Conservation (phyloP, 2,329 filamentous ascomycete species). For the Aureobasidium uvarum region DNA sequence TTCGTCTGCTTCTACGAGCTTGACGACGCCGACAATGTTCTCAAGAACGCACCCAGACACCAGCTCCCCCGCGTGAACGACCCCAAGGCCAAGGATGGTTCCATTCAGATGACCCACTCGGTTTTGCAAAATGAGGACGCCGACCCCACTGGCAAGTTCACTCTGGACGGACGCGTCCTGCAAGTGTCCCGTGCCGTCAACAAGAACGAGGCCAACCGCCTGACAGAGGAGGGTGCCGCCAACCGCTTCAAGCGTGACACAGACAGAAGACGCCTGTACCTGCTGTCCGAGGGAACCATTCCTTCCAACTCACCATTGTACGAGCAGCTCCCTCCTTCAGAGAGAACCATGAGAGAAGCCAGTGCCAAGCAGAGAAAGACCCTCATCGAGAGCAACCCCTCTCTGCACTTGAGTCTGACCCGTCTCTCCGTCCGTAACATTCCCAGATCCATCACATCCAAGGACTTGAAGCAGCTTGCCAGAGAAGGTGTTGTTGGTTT, state of each 20-base stretch:
- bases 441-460: conserved; percentile 76
- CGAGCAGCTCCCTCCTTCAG: conserved; percentile 69
- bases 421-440: conserved; percentile 90
- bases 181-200: conserved; percentile 82
- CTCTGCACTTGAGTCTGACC: conserved; percentile 82
- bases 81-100: conserved; percentile 30
- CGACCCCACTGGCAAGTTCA: conserved; percentile 82
- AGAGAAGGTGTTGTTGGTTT: conserved; percentile 93
- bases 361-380: conserved; percentile 84
- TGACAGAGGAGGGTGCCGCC: conserved; percentile 66
- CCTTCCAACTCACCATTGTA: conserved; percentile 74
- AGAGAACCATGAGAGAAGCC: conserved; percentile 83
- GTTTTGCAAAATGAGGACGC: conserved; percentile 82
- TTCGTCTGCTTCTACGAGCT: conserved; percentile 89
- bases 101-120: conserved; percentile 63
- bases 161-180: conserved; percentile 82
- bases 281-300: conserved; percentile 84
- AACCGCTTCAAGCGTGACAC: conserved; percentile 67
- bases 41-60: conserved; percentile 68
- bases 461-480: conserved; percentile 86
- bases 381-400: conserved; percentile 86
- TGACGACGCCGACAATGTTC: conserved; percentile 72
- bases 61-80: conserved; percentile 37
- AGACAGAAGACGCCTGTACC: conserved; percentile 86
- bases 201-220: conserved; percentile 71